Evolutionary conservation across 1,284 basidiomycete species (phyloP).

Genomic region (Trichosporon coremiiforme): DNA sequence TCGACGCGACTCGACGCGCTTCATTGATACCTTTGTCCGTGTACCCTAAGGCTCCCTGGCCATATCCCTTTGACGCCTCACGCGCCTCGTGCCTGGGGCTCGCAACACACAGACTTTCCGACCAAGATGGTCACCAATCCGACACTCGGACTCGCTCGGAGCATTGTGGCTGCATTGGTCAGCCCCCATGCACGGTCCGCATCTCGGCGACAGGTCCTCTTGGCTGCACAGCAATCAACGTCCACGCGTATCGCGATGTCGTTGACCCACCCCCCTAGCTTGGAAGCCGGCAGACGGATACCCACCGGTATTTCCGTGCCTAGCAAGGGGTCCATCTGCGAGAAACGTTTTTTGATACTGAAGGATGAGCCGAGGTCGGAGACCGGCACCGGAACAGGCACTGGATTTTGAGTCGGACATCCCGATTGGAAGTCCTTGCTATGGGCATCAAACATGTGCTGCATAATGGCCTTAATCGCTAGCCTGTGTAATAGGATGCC

Average conservation of each 20-base stretch:
- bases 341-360: neutral
- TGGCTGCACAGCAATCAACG: neutral
- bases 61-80: neutral
- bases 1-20: neutral
- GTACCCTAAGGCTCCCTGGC: neutral
- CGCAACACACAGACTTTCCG: slow-evolving; percentile 1
- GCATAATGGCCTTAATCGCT: neutral
- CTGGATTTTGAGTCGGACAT: neutral
- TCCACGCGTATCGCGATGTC: neutral
- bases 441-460: neutral
- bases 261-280: neutral
- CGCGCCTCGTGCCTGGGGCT: neutral
- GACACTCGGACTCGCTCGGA: neutral
- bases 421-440: neutral
- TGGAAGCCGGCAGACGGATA: neutral
- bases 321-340: neutral
- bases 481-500: neutral
- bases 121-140: neutral
- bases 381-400: neutral
- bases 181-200: neutral
- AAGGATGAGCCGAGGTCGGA: neutral
- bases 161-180: neutral
- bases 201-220: slow-evolving; percentile 1
- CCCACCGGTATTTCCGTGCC: neutral
- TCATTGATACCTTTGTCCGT: slow-evolving; percentile 4